phyloP scores from a whole-genome alignment of 345 rosid species.

The Lagerstroemia speciosa region DNA sequence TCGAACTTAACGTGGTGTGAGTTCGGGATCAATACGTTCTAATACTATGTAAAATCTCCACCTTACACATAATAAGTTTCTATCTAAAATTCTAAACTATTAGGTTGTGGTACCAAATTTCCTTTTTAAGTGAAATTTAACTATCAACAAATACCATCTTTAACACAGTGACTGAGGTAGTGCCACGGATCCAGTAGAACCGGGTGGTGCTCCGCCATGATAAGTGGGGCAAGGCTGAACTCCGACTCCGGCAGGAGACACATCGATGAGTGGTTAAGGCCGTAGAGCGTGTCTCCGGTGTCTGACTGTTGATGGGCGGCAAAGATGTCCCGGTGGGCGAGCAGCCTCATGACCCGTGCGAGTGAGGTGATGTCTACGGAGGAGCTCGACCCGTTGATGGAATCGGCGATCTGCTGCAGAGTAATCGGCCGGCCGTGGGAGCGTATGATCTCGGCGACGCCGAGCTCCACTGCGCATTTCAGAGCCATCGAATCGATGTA shows the following conservation, averaged over 20 bases:
- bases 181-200: too few species aligned
- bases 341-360: slow-evolving; percentile 29
- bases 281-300: slow-evolving; percentile 12
- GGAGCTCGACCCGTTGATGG: slow-evolving; percentile 6
- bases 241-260: slow-evolving; percentile 20
- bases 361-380: slow-evolving; percentile 17
- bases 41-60: too few species aligned
- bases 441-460: slow-evolving; percentile 28
- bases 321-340: too few species aligned
- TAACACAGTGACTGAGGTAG: slow-evolving; percentile 14
- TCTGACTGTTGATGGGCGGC: slow-evolving; percentile 10
- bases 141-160: slow-evolving; percentile 14
- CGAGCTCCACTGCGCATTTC: slow-evolving; percentile 32
- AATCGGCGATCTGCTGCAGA: slow-evolving; percentile 16
- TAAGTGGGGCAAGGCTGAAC: too few species aligned
- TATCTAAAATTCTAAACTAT: too few species aligned
- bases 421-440: slow-evolving; percentile 12
- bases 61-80: too few species aligned
- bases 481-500: slow-evolving; percentile 34
- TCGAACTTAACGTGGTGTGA: too few species aligned
- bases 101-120: background rate
- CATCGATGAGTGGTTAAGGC: slow-evolving; percentile 16
- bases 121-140: slow-evolving; percentile 9
- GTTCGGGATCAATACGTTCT: too few species aligned
- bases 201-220: too few species aligned